A percentile compares a stretch with the other conserved stretches of the same genome.
These are phyloP conservation scores for Colletotrichum noveboracense DNA, from an alignment of 2,329 filamentous ascomycete species.

Conservation along the genomic window DNA sequence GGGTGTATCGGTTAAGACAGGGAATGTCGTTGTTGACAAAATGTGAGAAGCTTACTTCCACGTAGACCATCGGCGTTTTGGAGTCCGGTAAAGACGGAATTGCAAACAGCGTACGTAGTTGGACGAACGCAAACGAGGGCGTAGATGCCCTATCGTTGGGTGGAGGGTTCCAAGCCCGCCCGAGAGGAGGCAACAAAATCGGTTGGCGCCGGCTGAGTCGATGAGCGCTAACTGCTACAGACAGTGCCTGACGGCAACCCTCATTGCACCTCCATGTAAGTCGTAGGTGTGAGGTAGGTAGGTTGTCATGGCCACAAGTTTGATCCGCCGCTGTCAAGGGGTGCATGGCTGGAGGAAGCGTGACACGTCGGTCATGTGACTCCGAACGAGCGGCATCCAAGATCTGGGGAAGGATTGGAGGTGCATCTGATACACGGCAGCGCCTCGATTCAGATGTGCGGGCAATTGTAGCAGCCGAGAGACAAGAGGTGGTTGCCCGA, in stretches of 20 bases:
- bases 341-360: not conserved
- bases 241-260: not conserved
- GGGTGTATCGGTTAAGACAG: not conserved
- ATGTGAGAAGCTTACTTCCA: not conserved
- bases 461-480: not conserved
- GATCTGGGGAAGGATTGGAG: not conserved
- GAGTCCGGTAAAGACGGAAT: not conserved
- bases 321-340: not conserved
- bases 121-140: not conserved
- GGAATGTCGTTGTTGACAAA: not conserved
- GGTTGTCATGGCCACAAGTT: not conserved
- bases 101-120: not conserved
- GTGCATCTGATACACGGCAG: not conserved
- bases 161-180: not conserved
- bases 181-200: not conserved
- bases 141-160: not conserved
- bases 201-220: not conserved
- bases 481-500: not conserved
- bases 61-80: not conserved
- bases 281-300: not conserved
- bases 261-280: not conserved
- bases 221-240: not conserved
- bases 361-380: constrained; percentile 10
- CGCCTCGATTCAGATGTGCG: not conserved
- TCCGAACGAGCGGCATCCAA: not conserved